A percentile compares a stretch with the other conserved stretches of the same genome.
Conservation (phyloP, 331 rosid species). For the Arachis monticola region DNA sequence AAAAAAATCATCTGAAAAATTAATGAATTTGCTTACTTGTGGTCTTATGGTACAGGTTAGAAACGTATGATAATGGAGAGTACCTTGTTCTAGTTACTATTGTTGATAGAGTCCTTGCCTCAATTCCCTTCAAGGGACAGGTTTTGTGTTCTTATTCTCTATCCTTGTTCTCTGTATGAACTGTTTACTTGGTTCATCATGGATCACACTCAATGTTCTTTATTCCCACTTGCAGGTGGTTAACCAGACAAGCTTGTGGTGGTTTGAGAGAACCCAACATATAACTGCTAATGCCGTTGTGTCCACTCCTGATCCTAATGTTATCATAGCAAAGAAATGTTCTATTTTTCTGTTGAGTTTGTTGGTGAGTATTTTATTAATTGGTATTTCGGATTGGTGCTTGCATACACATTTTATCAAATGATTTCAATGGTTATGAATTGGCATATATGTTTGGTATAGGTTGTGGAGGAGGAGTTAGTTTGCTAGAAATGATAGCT, state of each 20-base stretch:
- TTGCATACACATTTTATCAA: background rate
- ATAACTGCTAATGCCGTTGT: constrained; percentile 85
- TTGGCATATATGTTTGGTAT: constrained; percentile 24
- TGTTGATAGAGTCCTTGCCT: constrained; percentile 97
- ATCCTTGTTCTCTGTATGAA: no score
- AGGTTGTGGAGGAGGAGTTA: constrained; percentile 6
- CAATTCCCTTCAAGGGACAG: constrained; percentile 98
- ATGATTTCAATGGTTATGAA: constrained; percentile 21
- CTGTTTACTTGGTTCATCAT: background rate
- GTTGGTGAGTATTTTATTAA: constrained; percentile 68
- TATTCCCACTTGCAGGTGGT: constrained; percentile 64
- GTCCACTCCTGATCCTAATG: constrained; percentile 79
- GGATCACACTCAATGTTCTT: background rate
- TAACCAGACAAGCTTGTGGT: constrained; percentile 92
- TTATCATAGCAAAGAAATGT: constrained; percentile 90
- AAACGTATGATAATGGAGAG: constrained; percentile 84
- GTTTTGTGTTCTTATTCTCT: constrained; percentile 38
- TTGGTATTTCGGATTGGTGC: background rate
- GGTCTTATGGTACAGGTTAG: constrained; percentile 43
- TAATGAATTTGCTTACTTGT: background rate
- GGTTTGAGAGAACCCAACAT: constrained; percentile 89
- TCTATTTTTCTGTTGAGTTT: constrained; percentile 91
- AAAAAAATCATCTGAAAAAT: no score
- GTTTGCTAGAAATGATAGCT: background rate
- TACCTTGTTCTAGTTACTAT: constrained; percentile 87